These are phyloP conservation scores for Laburnicola sp. DNA, from an alignment of 2,329 filamentous ascomycete species.

Conservation along the genomic window DNA sequence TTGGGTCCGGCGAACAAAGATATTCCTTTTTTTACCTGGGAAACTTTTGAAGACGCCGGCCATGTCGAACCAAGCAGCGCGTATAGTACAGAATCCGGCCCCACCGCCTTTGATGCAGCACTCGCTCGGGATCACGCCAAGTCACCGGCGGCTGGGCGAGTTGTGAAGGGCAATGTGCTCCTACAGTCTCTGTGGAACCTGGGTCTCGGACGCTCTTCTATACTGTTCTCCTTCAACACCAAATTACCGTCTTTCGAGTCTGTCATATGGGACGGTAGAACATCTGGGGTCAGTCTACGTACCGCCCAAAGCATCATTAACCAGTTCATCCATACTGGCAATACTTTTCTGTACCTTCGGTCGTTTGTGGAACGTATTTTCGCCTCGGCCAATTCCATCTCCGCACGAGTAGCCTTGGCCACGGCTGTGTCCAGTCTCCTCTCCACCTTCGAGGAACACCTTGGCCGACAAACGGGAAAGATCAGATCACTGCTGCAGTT, in stretches of 20 bases:
- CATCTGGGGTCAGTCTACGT: conserved; percentile 56
- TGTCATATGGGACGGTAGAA: conserved; percentile 48
- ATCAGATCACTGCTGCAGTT: conserved; percentile 48
- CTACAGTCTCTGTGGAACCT: conserved; percentile 64
- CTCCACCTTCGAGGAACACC: conserved; percentile 46
- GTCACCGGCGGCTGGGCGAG: conserved; percentile 39
- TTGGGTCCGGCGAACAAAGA: conserved; percentile 36
- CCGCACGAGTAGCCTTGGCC: conserved; percentile 49
- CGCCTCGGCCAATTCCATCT: conserved; percentile 37
- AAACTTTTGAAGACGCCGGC: conserved; percentile 60
- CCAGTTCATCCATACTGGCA: conserved; percentile 47
- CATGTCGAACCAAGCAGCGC: conserved; percentile 49
- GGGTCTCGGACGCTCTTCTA: conserved; percentile 70
- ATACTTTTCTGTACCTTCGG: conserved; percentile 38
- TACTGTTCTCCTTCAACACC: conserved; percentile 67
- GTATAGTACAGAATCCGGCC: conserved; percentile 71
- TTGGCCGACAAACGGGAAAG: conserved; percentile 32
- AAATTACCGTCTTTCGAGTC: conserved; percentile 57
- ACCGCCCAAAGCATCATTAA: conserved; percentile 58
- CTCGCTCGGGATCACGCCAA: conserved; percentile 47
- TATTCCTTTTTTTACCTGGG: conserved; percentile 66
- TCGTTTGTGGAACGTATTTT: conserved; percentile 45
- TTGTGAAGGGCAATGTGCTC: conserved; percentile 44
- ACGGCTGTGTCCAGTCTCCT: conserved; percentile 46
- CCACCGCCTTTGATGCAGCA: conserved; percentile 67